Conservation (phyloP, 129 eudicot species). For the Lactuca sativa region DNA sequence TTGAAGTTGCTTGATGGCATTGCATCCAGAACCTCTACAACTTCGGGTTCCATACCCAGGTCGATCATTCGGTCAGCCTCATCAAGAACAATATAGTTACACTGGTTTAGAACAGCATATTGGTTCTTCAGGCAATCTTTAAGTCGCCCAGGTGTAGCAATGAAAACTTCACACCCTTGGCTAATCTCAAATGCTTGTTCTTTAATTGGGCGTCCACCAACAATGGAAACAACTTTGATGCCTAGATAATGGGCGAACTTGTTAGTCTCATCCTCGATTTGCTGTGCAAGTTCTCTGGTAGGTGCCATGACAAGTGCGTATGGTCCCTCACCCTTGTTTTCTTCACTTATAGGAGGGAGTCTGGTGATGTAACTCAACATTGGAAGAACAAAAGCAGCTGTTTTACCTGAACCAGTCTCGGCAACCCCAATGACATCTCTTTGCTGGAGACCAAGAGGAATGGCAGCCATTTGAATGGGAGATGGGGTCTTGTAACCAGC, state of each 20-base stretch:
- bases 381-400: constrained; percentile 66
- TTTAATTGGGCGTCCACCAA: constrained; percentile 62
- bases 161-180: constrained; percentile 62
- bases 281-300: constrained; percentile 57
- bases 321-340: constrained; percentile 62
- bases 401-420: constrained; percentile 64
- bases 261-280: constrained; percentile 60
- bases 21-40: constrained; percentile 59
- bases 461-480: constrained; percentile 66
- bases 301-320: constrained; percentile 69
- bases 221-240: constrained; percentile 55
- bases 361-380: constrained; percentile 59
- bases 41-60: constrained; percentile 61
- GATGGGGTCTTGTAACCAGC: constrained; percentile 58
- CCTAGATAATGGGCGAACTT: constrained; percentile 59
- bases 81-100: constrained; percentile 60
- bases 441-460: constrained; percentile 60
- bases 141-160: constrained; percentile 66
- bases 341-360: constrained; percentile 58
- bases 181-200: constrained; percentile 60
- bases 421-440: constrained; percentile 62
- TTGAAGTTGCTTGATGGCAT: constrained; percentile 62
- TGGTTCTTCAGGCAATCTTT: constrained; percentile 48
- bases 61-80: constrained; percentile 70
- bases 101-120: constrained; percentile 55